Conservation (phyloP, 805 yeast genomes). For the Zygotorulaspora danielsina region DNA sequence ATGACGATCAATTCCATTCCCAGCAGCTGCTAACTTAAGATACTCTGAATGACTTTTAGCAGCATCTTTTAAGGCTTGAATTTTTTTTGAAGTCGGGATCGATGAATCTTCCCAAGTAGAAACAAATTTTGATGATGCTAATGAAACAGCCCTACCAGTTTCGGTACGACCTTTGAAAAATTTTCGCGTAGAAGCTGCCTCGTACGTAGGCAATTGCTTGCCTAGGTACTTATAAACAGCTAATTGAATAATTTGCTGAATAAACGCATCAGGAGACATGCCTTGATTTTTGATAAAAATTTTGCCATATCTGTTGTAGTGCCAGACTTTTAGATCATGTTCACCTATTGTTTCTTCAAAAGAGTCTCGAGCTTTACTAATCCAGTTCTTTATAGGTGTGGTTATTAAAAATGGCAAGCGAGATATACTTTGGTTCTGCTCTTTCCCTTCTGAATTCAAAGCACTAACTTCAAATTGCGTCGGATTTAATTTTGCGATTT, state of each 20-base stretch:
- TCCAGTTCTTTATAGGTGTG: constrained; percentile 46
- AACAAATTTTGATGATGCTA: constrained; percentile 66
- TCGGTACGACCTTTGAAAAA: constrained; percentile 91
- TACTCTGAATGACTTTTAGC: constrained; percentile 68
- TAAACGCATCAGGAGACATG: constrained; percentile 87
- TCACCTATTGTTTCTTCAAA: constrained; percentile 51
- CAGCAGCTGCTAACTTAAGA: constrained; percentile 73
- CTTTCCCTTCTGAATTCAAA: neutral
- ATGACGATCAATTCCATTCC: constrained; percentile 91
- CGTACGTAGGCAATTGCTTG: constrained; percentile 83
- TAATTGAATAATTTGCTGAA: constrained; percentile 86
- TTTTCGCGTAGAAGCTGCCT: constrained; percentile 90
- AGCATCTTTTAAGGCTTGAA: constrained; percentile 67
- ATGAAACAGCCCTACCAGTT: constrained; percentile 80
- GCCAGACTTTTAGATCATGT: constrained; percentile 76
- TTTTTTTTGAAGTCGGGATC: constrained; percentile 48
- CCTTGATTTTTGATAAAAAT: constrained; percentile 76
- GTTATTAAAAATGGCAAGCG: constrained; percentile 56
- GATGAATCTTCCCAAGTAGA: constrained; percentile 61
- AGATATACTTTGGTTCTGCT: constrained; percentile 12
- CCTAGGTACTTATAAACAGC: constrained; percentile 85
- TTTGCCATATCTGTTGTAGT: constrained; percentile 83
- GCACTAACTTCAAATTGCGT: constrained; percentile 21
- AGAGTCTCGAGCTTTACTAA: constrained; percentile 50
- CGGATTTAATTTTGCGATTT: constrained; percentile 47